Evolutionary conservation across 1,284 basidiomycete genomes (phyloP), one percentile per base, ranked within the genome.

Genomic region (Coniferiporia sulphurascens): DNA sequence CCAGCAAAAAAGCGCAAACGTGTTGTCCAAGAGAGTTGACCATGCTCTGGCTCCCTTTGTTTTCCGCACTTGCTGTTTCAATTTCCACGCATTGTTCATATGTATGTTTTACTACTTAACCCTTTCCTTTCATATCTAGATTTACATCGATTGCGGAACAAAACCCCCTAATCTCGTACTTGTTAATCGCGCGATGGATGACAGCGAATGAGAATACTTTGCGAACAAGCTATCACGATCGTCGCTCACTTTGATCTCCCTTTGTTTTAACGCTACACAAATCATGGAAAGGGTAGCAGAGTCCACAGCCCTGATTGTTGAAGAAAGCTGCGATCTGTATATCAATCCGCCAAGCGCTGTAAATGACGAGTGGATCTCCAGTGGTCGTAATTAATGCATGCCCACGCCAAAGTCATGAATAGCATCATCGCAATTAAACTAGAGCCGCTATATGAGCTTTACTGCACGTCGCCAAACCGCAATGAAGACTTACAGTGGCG

Each of bases 1-100:
- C 55, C 63, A n/a, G 59, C 58, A 49, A 68, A 62, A 60, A 63
- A 64, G 60, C 58, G 46, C 5, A 59, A 59, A 44, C 49, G 51
- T 19, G 38, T 12, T 38, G 6, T 12, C 1, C 17, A 51, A 13
- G 56, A 57, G 27, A 21, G 22, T 19, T 57, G 49, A 35, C 27
- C 2, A 5, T 50, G 2, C 17, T 46, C 44, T 21, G 17, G 2
- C 13, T 17, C 19, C 3, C 8, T 46, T 46, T 46, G 15, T n/a
- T 46, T 2, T 46, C 17, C 13, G 44, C 44, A 46, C 17, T n/a
- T 17, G 44, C 17, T 46, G 44, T n/a, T 46, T 46, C 19, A 4
- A 35, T 52, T 52, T 52, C 50, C 3, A 3, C 44, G 17, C 44
- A 15, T 46, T 46, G 44, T 46, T 12, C 3, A 4, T 46, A 3